phyloP scores from a whole-genome alignment of 2,329 filamentous ascomycete genomes.

The Cladosporium halotolerans region DNA sequence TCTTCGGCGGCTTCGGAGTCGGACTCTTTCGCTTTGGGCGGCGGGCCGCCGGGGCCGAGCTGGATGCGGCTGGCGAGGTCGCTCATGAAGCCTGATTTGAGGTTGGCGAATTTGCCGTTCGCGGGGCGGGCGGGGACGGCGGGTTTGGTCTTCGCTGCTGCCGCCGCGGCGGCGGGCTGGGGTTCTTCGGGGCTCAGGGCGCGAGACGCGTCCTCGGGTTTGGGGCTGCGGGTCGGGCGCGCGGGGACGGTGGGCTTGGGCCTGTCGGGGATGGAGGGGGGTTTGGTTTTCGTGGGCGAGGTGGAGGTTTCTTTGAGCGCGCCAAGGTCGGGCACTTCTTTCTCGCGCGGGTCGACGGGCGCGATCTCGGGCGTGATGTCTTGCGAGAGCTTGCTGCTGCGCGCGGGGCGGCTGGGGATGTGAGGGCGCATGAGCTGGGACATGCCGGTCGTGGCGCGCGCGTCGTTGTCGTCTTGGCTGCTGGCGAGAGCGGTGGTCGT shows the following conservation, averaged over 20 bases:
- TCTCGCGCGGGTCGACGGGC: conserved; percentile 26
- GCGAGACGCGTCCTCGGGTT: conserved; percentile 19
- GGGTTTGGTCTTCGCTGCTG: conserved; percentile 67
- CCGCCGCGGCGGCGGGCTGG: conserved; percentile 15
- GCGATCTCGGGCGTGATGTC: conserved; percentile 29
- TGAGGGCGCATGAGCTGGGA: conserved; percentile 23
- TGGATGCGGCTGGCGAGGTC: conserved; percentile 87
- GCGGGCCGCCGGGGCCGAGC: conserved; percentile 67
- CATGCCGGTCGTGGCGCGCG: conserved; percentile 22
- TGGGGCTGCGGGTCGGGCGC: conserved; percentile 50
- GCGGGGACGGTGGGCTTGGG: conserved; percentile 60
- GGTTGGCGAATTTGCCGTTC: conserved; percentile 79
- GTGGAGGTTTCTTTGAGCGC: conserved; percentile 27
- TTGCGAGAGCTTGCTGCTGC: conserved; percentile 26
- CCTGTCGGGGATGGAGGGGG: conserved; percentile 50
- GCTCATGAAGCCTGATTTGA: conserved; percentile 87
- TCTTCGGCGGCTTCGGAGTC: conserved; percentile 48
- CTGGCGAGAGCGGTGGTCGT: conserved; percentile 16
- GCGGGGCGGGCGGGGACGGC: conserved; percentile 70
- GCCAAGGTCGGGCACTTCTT: conserved; percentile 18
- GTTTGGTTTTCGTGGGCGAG: conserved; percentile 44
- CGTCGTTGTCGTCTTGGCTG: conserved; percentile 18
- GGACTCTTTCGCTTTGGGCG: conserved; percentile 64
- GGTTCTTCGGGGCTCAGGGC: conserved; percentile 3
- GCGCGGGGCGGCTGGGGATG: conserved; percentile 27